These are phyloP conservation scores for Poronia punctata DNA, from an alignment of 495 filamentous ascomycete species.

Conservation along the genomic window DNA sequence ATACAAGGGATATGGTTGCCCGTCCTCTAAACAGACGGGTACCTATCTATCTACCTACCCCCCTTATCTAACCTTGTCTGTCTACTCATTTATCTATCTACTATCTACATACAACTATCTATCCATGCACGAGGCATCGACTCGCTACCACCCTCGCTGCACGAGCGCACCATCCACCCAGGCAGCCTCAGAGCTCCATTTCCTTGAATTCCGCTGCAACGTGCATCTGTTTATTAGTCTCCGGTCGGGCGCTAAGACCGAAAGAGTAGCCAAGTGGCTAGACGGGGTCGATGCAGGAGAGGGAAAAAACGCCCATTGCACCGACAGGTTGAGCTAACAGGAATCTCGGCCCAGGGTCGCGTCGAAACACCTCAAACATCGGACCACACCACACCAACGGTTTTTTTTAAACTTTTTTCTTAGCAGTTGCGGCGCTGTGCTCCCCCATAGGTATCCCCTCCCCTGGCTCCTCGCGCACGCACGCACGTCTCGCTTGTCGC, in stretches of 20 bases:
- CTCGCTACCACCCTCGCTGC: slow-evolving; percentile 11
- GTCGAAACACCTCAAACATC: slow-evolving; percentile 34
- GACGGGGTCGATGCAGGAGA: slow-evolving; percentile 13
- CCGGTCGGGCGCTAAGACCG: slow-evolving; percentile 21
- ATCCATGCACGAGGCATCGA: slow-evolving; percentile 6
- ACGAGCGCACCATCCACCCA: slow-evolving; percentile 24
- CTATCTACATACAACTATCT: not conserved
- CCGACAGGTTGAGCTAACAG: slow-evolving; percentile 28
- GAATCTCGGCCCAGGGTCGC: slow-evolving; percentile 34
- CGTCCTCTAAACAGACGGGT: slow-evolving; percentile 1
- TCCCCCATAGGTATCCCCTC: slow-evolving; percentile 12
- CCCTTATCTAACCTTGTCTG: too few relatives aligned
- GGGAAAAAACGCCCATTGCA: slow-evolving; percentile 29
- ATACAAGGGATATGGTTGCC: slow-evolving; percentile 1
- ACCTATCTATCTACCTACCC: too few relatives aligned
- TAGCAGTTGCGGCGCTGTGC: slow-evolving; percentile 19
- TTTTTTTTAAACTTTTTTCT: slow-evolving; percentile 23
- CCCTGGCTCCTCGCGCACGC: slow-evolving; percentile 12
- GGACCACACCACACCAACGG: slow-evolving; percentile 24
- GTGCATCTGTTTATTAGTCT: slow-evolving; percentile 14
- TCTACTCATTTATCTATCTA: too few relatives aligned
- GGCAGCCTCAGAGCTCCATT: slow-evolving; percentile 31
- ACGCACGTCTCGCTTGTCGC: slow-evolving; percentile 15
- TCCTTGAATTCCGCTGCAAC: slow-evolving; percentile 19
- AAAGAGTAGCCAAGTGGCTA: slow-evolving; percentile 20